Evolutionary conservation across 106 monocot species (phyloP).

Genomic region (Acorus calamus): DNA sequence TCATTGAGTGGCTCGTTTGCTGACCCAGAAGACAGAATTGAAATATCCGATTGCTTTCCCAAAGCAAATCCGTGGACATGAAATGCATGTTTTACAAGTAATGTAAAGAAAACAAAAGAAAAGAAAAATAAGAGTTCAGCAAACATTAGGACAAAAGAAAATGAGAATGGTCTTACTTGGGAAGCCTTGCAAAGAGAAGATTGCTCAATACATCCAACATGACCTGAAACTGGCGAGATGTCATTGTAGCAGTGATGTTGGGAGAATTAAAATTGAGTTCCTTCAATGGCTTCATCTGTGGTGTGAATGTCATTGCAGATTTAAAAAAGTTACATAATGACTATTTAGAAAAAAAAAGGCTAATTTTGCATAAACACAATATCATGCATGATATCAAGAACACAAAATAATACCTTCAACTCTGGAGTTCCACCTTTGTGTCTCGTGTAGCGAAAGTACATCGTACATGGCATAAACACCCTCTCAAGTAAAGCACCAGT

Average conservation of each 20-base stretch:
- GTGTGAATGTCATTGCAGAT: neutral
- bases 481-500: conserved; percentile 98
- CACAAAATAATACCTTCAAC: conserved; percentile 55
- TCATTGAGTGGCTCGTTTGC: conserved; percentile 59
- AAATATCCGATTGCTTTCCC: no score
- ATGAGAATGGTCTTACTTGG: conserved; percentile 45
- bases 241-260: conserved; percentile 91
- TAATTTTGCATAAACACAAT: no score
- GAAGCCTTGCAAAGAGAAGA: conserved; percentile 87
- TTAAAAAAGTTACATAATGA: neutral
- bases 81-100: no score
- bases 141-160: no score
- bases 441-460: conserved; percentile 92
- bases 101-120: no score
- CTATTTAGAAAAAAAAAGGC: neutral
- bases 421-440: conserved; percentile 93
- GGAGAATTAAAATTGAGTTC: conserved; percentile 92
- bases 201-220: conserved; percentile 96
- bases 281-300: conserved; percentile 90
- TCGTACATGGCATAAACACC: conserved; percentile 94
- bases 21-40: conserved; percentile 39
- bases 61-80: no score
- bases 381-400: no score
- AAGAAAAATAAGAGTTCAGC: no score
- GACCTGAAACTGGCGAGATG: conserved; percentile 96